Base-by-base conservation (phyloP, 257 asterid species). In the Osmanthus fragrans region DNA sequence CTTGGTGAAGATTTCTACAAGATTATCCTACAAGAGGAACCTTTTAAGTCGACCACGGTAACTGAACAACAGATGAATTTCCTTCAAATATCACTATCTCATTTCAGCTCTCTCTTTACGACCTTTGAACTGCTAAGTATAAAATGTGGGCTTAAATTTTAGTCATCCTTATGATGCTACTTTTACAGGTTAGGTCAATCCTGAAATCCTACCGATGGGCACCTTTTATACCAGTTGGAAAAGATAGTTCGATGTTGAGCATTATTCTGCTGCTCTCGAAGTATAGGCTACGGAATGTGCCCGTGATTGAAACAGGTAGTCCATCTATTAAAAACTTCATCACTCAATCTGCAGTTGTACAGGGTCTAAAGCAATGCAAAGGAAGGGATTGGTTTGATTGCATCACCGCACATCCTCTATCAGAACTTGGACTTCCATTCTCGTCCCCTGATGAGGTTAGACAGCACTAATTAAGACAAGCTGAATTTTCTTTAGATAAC, bases 1-100 rank as follows among this genome's bases (percentile, higher is more conserved):
- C 77, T 93, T 32, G 99, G 98, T 0, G 90, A 93, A 74, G 98
- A 91, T 80, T 95, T 93, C 75, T 95, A 93, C 92, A 95, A 89
- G 84, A 92, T 93, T 74, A 82, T 93, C 74, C 92, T 94, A 33
- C 88, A 86, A 16, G 97, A 93, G 82, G 99, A 95, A 85, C 99
- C 99, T 45, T 95, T 93, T 82, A 93, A 89, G 88, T 93, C 99
- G 13, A 84, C 94, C 19, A 88, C 86, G 85, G 98, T 92, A 88
- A 79, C 18, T 9, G 18, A 25, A 19, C 25, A 54, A 54, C 64
- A 18, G 3, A 54, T 54, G 25, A 54, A 16, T 19, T 54, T 19
- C 4, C 63, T 19, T 54, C 63, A 54, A 54, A 19, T 2, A 7
- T 54, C 63, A 51, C 8, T 18, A 51, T 51, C 60, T 51, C 60